Conservation (phyloP, 1,139 yeast species). For the Yamadazyma membranifaciens region DNA sequence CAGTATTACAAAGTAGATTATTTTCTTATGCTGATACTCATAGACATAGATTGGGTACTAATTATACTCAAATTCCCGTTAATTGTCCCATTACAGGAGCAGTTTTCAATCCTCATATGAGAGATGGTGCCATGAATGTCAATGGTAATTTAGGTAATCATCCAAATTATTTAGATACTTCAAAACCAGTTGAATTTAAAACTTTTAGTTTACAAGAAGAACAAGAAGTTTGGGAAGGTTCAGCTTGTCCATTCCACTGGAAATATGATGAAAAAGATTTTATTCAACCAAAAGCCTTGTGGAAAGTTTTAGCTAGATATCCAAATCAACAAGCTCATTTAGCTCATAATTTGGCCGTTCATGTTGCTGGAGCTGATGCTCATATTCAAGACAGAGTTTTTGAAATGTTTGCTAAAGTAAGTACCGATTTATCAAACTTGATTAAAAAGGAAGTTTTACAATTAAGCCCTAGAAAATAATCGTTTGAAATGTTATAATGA, state of each 20-base stretch:
- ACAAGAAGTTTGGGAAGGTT: conserved; percentile 87
- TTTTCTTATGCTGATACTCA: conserved; percentile 88
- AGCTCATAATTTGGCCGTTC: conserved; percentile 81
- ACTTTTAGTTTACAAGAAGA: conserved; percentile 46
- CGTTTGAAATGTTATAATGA: conserved; percentile 10
- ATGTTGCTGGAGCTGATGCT: conserved; percentile 67
- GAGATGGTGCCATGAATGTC: conserved; percentile 87
- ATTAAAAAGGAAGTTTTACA: conserved; percentile 64
- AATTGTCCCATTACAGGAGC: conserved; percentile 58
- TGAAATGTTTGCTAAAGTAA: conserved; percentile 73
- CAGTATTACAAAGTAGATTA: conserved; percentile 80
- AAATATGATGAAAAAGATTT: conserved; percentile 63
- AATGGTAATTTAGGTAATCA: conserved; percentile 82
- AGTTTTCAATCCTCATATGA: conserved; percentile 60
- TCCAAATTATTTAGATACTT: conserved; percentile 71
- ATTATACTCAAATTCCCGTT: conserved; percentile 73
- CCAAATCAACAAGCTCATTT: conserved; percentile 80
- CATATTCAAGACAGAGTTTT: conserved; percentile 78
- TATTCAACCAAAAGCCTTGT: conserved; percentile 69
- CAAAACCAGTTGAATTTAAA: conserved; percentile 55
- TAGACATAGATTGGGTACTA: conserved; percentile 59
- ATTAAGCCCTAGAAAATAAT: conserved; percentile 50
- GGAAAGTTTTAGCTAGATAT: conserved; percentile 70
- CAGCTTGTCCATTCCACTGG: conserved; percentile 91
- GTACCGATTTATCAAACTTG: conserved; percentile 54